A percentile compares a stretch with the other conserved stretches of the same genome.
These are phyloP conservation scores for Ogataea kodamae DNA, from an alignment of 805 yeast species.

Conservation along the genomic window DNA sequence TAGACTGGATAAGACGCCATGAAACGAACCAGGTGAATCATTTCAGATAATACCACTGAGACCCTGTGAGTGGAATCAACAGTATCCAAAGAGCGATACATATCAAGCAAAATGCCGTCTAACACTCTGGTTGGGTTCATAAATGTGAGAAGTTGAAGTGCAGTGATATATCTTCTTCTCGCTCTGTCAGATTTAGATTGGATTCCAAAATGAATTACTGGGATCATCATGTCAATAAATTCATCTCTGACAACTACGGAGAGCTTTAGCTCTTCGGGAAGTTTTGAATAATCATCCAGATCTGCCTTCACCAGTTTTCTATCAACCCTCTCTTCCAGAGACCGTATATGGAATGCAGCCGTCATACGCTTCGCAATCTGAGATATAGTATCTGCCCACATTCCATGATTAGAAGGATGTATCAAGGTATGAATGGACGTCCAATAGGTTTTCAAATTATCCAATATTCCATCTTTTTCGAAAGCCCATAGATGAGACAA, in stretches of 20 bases:
- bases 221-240: conserved; percentile 42
- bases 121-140: conserved; percentile 53
- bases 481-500: conserved; percentile 47
- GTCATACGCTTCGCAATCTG: conserved; percentile 60
- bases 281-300: conserved; percentile 22
- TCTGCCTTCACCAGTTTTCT: conserved; percentile 20
- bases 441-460: conserved; percentile 50
- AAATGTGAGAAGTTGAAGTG: conserved; percentile 62
- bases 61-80: conserved; percentile 79
- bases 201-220: conserved; percentile 63
- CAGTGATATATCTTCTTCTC: conserved; percentile 53
- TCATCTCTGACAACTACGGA: conserved; percentile 20
- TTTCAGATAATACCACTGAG: conserved; percentile 62
- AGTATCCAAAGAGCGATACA: conserved; percentile 68
- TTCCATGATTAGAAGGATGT: conserved; percentile 91
- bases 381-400: conserved; percentile 76
- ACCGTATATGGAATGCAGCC: conserved; percentile 57
- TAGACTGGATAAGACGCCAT: conserved; percentile 61
- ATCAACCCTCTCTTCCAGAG: conserved; percentile 45
- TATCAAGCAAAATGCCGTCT: conserved; percentile 57
- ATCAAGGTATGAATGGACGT: conserved; percentile 74
- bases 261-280: conserved; percentile 26
- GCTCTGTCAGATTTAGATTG: conserved; percentile 65
- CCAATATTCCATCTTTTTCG: conserved; percentile 45
- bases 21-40: conserved; percentile 62